These are phyloP conservation scores for Debaryomyces psychrophilus DNA, from an alignment of 1,139 yeast genomes.

Conservation along the genomic window DNA sequence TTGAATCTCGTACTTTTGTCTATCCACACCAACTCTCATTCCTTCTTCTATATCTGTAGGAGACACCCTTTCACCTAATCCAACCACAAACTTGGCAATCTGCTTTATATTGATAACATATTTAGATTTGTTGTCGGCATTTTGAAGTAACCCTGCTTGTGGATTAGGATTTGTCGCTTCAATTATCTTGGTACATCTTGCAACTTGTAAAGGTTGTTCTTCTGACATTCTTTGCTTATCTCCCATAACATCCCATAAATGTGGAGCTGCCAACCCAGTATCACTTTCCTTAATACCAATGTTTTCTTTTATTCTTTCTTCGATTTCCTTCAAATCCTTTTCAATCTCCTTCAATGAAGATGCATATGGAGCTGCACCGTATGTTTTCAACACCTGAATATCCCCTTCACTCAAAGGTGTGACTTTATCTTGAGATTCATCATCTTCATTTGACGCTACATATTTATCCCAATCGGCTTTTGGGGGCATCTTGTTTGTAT, in stretches of 20 bases:
- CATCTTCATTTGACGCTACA: slow-evolving; percentile 79
- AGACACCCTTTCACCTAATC: slow-evolving; percentile 92
- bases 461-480: slow-evolving; percentile 98
- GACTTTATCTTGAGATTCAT: slow-evolving; percentile 66
- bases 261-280: slow-evolving; percentile 94
- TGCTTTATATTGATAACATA: slow-evolving; percentile 97
- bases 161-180: slow-evolving; percentile 53
- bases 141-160: slow-evolving; percentile 42
- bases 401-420: slow-evolving; percentile 94
- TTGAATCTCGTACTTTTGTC: slow-evolving; percentile 95
- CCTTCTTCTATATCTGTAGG: slow-evolving; percentile 99
- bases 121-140: slow-evolving; percentile 83
- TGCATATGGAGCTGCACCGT: slow-evolving; percentile 97
- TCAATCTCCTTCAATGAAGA: slow-evolving; percentile 77
- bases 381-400: slow-evolving; percentile 93
- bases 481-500: slow-evolving; percentile 60
- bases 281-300: slow-evolving; percentile 94
- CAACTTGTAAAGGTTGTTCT: slow-evolving; percentile 97
- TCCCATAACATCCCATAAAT: slow-evolving; percentile 96
- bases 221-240: slow-evolving; percentile 91
- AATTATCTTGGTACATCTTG: slow-evolving; percentile 96
- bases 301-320: slow-evolving; percentile 86
- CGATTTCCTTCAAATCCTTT: slow-evolving; percentile 80
- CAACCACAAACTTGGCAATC: slow-evolving; percentile 96
- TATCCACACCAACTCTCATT: slow-evolving; percentile 98